phyloP scores from a whole-genome alignment of 1,284 basidiomycete species.

The Apiotrichum akiyoshidainum region DNA sequence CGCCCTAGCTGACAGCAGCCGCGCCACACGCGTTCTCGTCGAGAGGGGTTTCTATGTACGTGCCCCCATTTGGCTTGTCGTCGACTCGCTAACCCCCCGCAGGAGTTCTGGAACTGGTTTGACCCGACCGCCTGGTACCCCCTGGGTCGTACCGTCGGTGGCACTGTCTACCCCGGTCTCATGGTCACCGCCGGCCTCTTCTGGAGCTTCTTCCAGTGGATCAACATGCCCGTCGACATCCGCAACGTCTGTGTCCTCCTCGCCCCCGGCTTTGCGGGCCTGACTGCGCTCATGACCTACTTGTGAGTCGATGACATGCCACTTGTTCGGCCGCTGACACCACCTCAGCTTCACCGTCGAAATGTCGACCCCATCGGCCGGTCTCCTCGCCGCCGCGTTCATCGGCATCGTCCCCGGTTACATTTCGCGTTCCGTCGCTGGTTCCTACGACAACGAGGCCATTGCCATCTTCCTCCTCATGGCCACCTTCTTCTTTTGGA shows the following conservation, averaged over 20 bases:
- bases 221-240: slow-evolving; percentile 96
- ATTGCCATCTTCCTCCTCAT: slow-evolving; percentile 99
- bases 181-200: slow-evolving; percentile 98
- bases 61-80: no score
- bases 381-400: slow-evolving; percentile 94
- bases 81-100: slow-evolving; percentile 16
- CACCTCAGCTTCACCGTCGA: slow-evolving; percentile 81
- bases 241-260: slow-evolving; percentile 95
- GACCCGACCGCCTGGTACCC: slow-evolving; percentile 99
- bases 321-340: neutral
- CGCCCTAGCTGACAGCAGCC: slow-evolving; percentile 56
- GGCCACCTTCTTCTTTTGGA: slow-evolving; percentile 98
- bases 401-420: slow-evolving; percentile 95
- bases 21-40: slow-evolving; percentile 82
- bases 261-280: slow-evolving; percentile 91
- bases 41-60: slow-evolving; percentile 90
- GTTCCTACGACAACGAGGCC: slow-evolving; percentile 99
- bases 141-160: slow-evolving; percentile 94
- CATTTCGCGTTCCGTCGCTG: slow-evolving; percentile 97
- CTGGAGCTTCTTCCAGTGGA: slow-evolving; percentile 79
- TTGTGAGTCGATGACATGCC: slow-evolving; percentile 58
- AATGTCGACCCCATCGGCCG: slow-evolving; percentile 89
- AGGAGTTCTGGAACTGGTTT: slow-evolving; percentile 99
- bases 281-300: slow-evolving; percentile 97
- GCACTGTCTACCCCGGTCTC: slow-evolving; percentile 94